Conservation (phyloP, 805 yeast species). For the Saccharomyces paradoxus region DNA sequence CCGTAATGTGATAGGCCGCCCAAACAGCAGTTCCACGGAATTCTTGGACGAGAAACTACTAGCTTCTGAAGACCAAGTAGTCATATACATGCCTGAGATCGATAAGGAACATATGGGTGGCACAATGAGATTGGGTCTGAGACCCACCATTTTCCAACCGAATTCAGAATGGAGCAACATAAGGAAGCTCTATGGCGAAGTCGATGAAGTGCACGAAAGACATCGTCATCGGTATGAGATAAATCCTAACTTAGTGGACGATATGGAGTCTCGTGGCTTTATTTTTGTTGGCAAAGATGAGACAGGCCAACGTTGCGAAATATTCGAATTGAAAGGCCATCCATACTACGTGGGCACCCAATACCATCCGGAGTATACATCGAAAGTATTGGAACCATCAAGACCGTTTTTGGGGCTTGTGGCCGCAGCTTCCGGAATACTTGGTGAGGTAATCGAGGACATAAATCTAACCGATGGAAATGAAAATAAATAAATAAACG, state of each 20-base stretch:
- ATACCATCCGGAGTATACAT: slow-evolving; percentile 96
- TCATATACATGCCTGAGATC: slow-evolving; percentile 97
- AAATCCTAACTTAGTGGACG: slow-evolving; percentile 70
- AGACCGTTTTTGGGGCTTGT: slow-evolving; percentile 92
- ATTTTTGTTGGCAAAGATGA: slow-evolving; percentile 92
- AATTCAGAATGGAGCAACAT: slow-evolving; percentile 61
- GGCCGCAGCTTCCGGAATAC: slow-evolving; percentile 84
- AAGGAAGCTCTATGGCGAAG: slow-evolving; percentile 70
- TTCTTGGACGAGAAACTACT: slow-evolving; percentile 48
- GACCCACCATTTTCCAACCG: slow-evolving; percentile 73
- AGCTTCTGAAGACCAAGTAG: slow-evolving; percentile 51
- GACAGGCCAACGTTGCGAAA: slow-evolving; percentile 84
- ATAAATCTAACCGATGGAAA: slow-evolving; percentile 17
- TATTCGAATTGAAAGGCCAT: slow-evolving; percentile 76
- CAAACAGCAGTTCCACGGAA: slow-evolving; percentile 73
- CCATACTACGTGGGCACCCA: slow-evolving; percentile 92
- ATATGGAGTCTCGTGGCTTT: slow-evolving; percentile 72
- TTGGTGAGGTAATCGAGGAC: slow-evolving; percentile 53
- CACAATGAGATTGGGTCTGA: slow-evolving; percentile 95
- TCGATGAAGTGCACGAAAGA: slow-evolving; percentile 70
- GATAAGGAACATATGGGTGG: slow-evolving; percentile 95
- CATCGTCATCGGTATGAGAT: slow-evolving; percentile 98
- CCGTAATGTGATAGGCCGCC: slow-evolving; percentile 64
- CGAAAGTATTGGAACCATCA: slow-evolving; percentile 94
- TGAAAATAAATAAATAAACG: slow-evolving; percentile 5